A percentile compares a stretch with the other conserved stretches of the same genome.
phyloP scores from a whole-genome alignment of 2,329 filamentous ascomycete species.

The Xylariaceae sp. region DNA sequence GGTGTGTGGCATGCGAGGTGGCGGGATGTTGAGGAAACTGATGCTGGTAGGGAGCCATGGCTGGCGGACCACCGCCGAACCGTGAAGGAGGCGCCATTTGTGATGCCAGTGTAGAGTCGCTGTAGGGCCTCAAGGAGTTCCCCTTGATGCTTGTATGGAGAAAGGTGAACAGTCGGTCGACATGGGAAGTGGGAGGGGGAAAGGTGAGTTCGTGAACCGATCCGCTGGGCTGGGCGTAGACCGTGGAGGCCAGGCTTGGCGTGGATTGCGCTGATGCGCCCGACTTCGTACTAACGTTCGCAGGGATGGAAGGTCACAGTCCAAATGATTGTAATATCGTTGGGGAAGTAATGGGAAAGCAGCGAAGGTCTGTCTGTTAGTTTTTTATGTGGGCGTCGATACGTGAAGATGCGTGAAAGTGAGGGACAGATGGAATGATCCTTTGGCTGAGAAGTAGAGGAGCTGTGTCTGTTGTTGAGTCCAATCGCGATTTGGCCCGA shows the following conservation, averaged over 20 bases:
- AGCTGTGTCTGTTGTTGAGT: constrained; percentile 16
- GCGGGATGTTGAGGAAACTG: constrained; percentile 63
- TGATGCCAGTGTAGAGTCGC: constrained; percentile 22
- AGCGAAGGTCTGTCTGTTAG: no score
- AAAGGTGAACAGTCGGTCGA: constrained; percentile 28
- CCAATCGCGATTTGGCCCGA: constrained; percentile 31
- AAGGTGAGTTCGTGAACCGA: constrained; percentile 16
- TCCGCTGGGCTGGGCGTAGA: constrained; percentile 7
- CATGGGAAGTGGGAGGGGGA: constrained; percentile 23
- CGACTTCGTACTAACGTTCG: constrained; percentile 20
- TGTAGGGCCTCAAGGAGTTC: constrained; percentile 25
- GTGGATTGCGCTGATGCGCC: constrained; percentile 31
- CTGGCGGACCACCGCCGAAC: constrained; percentile 55
- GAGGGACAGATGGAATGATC: constrained; percentile 1
- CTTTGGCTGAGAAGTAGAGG: constrained; percentile 14
- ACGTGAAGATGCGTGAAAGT: neutral
- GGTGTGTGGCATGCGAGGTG: constrained; percentile 56
- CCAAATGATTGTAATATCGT: neutral
- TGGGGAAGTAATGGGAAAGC: neutral
- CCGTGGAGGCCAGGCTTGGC: constrained; percentile 28
- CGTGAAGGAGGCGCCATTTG: constrained; percentile 50
- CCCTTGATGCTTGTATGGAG: constrained; percentile 21
- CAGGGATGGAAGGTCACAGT: neutral
- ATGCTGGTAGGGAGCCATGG: constrained; percentile 55
- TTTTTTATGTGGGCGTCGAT: no score